Evolutionary conservation across 2,329 filamentous ascomycete genomes (phyloP).

Genomic region (Diaporthe sp.): DNA sequence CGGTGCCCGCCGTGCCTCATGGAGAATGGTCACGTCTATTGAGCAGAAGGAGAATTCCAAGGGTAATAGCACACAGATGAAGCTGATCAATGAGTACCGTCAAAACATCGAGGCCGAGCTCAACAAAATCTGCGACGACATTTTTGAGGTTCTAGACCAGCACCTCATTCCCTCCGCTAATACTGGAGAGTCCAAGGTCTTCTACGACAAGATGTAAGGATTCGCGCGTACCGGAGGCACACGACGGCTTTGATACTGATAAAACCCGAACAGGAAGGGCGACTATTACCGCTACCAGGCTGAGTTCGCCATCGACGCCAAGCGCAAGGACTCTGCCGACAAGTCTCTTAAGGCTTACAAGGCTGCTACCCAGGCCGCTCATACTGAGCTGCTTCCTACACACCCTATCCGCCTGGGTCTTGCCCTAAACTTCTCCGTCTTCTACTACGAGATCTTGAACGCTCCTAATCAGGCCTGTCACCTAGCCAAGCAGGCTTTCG

Average conservation of each 20-base stretch:
- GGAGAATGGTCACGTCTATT: conserved; percentile 98
- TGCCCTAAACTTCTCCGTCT: conserved; percentile 96
- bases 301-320: conserved; percentile 94
- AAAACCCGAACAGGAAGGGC: conserved; percentile 84
- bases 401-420: conserved; percentile 94
- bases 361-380: conserved; percentile 87
- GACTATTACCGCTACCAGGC: conserved; percentile 99
- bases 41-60: conserved; percentile 99
- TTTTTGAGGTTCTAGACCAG: conserved; percentile 93
- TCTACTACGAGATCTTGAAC: conserved; percentile 99
- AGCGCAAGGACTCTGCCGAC: conserved; percentile 94
- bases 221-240: neutral
- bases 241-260: conserved; percentile 30
- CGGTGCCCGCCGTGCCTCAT: conserved; percentile 94
- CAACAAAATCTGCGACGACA: conserved; percentile 97
- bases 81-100: conserved; percentile 96
- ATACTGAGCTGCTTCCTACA: conserved; percentile 88
- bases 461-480: conserved; percentile 98
- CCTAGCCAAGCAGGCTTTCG: conserved; percentile 94
- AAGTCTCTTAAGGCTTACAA: conserved; percentile 98
- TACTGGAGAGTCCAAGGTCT: conserved; percentile 98
- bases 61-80: conserved; percentile 92
- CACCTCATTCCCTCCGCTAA: conserved; percentile 94
- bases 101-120: conserved; percentile 98
- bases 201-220: conserved; percentile 98